phyloP scores from a whole-genome alignment of 352 stramenopile species.

The Globisporangium yorkense region DNA sequence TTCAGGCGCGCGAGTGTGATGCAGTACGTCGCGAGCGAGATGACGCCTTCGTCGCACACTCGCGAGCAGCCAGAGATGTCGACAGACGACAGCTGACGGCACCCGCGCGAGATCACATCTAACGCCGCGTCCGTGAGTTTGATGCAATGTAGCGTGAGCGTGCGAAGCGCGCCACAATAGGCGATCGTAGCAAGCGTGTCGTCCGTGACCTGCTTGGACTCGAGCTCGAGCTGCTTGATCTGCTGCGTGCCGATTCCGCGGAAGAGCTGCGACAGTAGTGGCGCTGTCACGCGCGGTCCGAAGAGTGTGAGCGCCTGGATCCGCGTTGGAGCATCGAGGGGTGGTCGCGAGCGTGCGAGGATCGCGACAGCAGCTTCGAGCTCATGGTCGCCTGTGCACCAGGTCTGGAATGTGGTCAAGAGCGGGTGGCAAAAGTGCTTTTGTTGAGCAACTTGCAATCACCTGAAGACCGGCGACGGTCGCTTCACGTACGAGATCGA shows the following conservation, averaged over 20 bases:
- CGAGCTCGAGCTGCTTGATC: conserved; percentile 47
- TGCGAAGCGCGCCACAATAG: conserved; percentile 26
- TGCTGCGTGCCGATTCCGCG: conserved; percentile 25
- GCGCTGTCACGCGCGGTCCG: conserved; percentile 42
- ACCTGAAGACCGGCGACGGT: background rate
- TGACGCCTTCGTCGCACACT: conserved; percentile 71
- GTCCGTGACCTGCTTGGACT: conserved; percentile 71
- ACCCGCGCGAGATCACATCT: conserved; percentile 30
- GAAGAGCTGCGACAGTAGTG: conserved; percentile 37
- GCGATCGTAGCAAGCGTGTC: conserved; percentile 30
- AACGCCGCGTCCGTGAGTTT: conserved; percentile 61
- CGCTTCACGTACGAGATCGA: conserved; percentile 45
- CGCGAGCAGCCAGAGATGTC: conserved; percentile 73
- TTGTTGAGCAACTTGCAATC: background rate
- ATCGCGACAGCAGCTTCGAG: conserved; percentile 35
- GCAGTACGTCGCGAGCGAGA: conserved; percentile 55
- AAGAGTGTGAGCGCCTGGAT: conserved; percentile 55
- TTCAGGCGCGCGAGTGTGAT: conserved; percentile 47
- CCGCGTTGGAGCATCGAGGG: conserved; percentile 15
- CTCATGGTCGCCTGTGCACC: conserved; percentile 61
- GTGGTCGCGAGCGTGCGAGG: conserved; percentile 15
- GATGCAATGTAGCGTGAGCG: conserved; percentile 59
- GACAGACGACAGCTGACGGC: conserved; percentile 35
- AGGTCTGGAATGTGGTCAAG: conserved; percentile 31
- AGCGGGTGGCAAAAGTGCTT: background rate